A percentile compares a stretch with the other conserved stretches of the same genome.
Evolutionary conservation across 495 filamentous ascomycete species (phyloP).

Genomic region (Chaetomium cochliodes): DNA sequence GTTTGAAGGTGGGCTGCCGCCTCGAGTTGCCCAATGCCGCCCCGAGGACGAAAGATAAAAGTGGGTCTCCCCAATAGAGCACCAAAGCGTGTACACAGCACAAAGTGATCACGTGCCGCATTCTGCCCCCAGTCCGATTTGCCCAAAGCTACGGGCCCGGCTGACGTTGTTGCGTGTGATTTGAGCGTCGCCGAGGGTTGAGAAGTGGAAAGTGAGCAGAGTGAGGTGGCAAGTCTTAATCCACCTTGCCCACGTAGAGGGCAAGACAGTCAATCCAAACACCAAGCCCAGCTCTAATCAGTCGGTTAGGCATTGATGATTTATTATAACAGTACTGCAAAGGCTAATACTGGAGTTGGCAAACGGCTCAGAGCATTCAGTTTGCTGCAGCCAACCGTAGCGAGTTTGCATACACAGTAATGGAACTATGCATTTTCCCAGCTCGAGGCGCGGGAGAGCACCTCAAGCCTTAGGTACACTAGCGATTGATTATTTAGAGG

Average conservation of each 20-base stretch:
- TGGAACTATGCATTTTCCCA: not conserved
- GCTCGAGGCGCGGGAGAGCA: not conserved
- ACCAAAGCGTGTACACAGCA: not conserved
- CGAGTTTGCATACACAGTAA: not conserved
- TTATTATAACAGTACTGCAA: no score
- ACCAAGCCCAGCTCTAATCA: no score
- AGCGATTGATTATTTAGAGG: not conserved
- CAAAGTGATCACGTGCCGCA: not conserved
- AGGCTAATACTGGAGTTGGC: no score
- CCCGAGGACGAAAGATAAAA: not conserved
- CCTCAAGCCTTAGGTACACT: no score
- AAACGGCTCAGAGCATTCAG: no score
- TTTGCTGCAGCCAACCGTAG: not conserved
- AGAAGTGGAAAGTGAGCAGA: not conserved
- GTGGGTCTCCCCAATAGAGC: not conserved
- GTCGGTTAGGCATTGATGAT: no score
- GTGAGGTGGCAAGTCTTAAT: not conserved
- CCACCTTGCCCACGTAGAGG: no score
- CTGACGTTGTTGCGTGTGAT: not conserved
- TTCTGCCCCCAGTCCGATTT: not conserved
- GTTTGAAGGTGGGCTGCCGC: not conserved
- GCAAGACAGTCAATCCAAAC: no score
- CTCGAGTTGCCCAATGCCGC: not conserved
- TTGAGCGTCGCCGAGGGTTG: not conserved
- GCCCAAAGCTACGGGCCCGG: no score